Evolutionary conservation across 23 red algal species (phyloP).

Genomic region (Gracilariopsis chorda): DNA sequence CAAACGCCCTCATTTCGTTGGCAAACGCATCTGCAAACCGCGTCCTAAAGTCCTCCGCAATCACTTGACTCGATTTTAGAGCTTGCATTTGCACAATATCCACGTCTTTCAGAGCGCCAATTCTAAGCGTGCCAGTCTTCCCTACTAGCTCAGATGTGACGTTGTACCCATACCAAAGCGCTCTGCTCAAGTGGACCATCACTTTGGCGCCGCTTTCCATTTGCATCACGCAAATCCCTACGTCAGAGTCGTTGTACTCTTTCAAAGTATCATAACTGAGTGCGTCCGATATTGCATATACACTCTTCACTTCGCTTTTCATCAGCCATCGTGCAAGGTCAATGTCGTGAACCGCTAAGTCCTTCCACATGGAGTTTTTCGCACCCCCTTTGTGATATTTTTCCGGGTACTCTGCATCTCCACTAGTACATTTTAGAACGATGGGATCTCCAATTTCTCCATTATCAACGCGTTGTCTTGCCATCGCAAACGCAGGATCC

Average conservation of each 20-base stretch:
- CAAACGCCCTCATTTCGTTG: slow-evolving; percentile 83
- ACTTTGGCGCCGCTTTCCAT: slow-evolving; percentile 83
- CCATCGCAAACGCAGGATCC: slow-evolving; percentile 62
- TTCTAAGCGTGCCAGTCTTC: slow-evolving; percentile 53
- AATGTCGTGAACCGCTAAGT: slow-evolving; percentile 92
- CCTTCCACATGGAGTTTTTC: slow-evolving; percentile 67
- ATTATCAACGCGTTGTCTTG: slow-evolving; percentile 15
- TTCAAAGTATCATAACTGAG: slow-evolving; percentile 77
- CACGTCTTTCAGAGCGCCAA: slow-evolving; percentile 74
- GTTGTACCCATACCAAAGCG: slow-evolving; percentile 91
- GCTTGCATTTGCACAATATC: slow-evolving; percentile 39
- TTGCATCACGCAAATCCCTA: slow-evolving; percentile 70
- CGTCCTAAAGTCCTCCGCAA: slow-evolving; percentile 65
- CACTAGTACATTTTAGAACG: slow-evolving; percentile 92
- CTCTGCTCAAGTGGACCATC: slow-evolving; percentile 76
- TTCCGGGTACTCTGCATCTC: slow-evolving; percentile 91
- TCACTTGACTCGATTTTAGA: not conserved
- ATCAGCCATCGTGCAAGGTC: slow-evolving; percentile 91
- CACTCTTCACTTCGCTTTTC: slow-evolving; percentile 67
- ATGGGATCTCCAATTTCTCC: slow-evolving; percentile 58
- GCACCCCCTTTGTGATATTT: slow-evolving; percentile 80
- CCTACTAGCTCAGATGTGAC: slow-evolving; percentile 85
- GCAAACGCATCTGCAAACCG: slow-evolving; percentile 80
- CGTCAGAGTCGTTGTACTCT: slow-evolving; percentile 75
- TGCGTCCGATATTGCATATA: slow-evolving; percentile 63